Conservation (phyloP, 1,284 basidiomycete species). For the Ceratobasidium sp. region DNA sequence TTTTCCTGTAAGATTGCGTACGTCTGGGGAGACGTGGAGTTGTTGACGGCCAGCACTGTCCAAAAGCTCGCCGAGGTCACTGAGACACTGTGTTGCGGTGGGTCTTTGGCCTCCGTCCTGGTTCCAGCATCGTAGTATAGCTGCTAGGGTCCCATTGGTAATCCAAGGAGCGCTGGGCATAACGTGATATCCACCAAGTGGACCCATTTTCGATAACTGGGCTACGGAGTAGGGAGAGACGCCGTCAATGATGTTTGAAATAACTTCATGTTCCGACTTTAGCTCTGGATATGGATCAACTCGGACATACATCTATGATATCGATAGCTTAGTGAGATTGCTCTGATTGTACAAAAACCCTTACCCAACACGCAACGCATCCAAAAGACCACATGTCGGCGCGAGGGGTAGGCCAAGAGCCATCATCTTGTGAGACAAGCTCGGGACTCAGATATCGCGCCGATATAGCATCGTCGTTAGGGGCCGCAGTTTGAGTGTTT, state of each 20-base stretch:
- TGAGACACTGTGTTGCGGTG: not conserved
- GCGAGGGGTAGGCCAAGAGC: not conserved
- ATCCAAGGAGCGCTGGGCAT: constrained; percentile 15
- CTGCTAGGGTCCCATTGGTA: not conserved
- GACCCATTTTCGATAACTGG: not conserved
- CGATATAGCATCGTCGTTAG: constrained; percentile 8
- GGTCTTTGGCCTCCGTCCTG: not conserved
- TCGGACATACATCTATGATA: not conserved
- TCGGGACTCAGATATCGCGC: constrained; percentile 23
- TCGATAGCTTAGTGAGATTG: too few species aligned
- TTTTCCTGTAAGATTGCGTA: not conserved
- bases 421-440: not conserved
- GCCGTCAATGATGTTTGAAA: not conserved
- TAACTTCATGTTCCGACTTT: not conserved
- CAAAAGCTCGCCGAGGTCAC: not conserved
- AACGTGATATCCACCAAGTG: not conserved
- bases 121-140: constrained; percentile 8
- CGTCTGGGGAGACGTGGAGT: not conserved
- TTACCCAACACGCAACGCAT: constrained; percentile 21
- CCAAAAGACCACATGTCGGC: constrained; percentile 32
- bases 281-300: not conserved
- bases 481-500: not conserved
- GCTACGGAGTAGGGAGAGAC: not conserved
- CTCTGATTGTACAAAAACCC: not conserved
- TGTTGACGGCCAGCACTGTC: not conserved